A percentile compares a stretch with the other conserved stretches of the same genome.
phyloP scores from a whole-genome alignment of 352 stramenopile genomes.

The Globisporangium spiculum region DNA sequence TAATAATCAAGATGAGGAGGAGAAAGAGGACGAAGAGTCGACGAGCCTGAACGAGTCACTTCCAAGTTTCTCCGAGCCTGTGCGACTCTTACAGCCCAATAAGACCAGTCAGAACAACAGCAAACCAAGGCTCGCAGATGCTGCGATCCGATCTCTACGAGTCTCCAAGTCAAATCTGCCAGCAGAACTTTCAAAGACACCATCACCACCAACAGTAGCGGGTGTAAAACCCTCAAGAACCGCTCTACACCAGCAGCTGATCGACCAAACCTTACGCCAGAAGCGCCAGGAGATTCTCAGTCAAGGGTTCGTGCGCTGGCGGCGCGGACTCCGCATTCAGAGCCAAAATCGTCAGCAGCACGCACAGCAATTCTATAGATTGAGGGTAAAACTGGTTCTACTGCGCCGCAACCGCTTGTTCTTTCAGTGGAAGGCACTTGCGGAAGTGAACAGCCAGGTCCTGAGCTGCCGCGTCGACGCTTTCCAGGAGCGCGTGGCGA shows the following conservation, averaged over 20 bases:
- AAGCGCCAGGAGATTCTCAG: constrained; percentile 39
- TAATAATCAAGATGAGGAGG: background rate
- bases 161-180: background rate
- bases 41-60: constrained; percentile 27
- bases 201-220: background rate
- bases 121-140: background rate
- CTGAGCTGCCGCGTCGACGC: constrained; percentile 43
- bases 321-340: constrained; percentile 52
- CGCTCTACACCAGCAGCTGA: constrained; percentile 54
- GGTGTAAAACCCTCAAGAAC: constrained; percentile 18
- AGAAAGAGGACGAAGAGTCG: constrained; percentile 10
- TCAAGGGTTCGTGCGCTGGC: constrained; percentile 51
- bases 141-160: background rate
- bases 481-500: constrained; percentile 32
- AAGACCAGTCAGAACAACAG: background rate
- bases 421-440: constrained; percentile 28
- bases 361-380: constrained; percentile 24
- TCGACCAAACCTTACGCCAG: constrained; percentile 44
- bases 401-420: constrained; percentile 40
- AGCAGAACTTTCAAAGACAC: background rate
- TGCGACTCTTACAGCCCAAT: constrained; percentile 12
- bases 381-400: constrained; percentile 19
- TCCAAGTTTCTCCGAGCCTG: constrained; percentile 30
- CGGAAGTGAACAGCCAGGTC: constrained; percentile 26
- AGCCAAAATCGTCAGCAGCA: constrained; percentile 34